phyloP scores from a whole-genome alignment of 1,284 basidiomycete species.

The Trametes polyzona region DNA sequence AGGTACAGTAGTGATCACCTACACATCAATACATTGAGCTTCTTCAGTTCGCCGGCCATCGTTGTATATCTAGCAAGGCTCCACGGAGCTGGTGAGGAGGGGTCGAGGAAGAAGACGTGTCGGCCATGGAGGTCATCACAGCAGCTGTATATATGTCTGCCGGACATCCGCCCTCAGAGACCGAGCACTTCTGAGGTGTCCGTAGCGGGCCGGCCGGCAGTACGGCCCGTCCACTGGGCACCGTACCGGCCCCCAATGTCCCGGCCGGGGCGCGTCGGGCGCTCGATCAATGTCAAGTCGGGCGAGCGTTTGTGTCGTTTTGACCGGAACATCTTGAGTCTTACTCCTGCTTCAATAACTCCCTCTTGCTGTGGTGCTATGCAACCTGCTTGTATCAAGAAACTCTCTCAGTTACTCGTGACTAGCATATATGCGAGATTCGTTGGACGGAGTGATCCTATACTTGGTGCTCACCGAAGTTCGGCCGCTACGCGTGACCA shows the following conservation, averaged over 20 bases:
- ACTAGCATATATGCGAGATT: no score
- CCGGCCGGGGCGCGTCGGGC: not conserved
- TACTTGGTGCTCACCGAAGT: not conserved
- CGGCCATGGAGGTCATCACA: conserved; percentile 10
- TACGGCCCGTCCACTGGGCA: conserved; percentile 1
- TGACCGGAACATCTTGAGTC: no score
- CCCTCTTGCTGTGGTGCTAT: no score
- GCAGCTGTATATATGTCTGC: conserved; percentile 19
- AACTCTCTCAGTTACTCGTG: no score
- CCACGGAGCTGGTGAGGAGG: not conserved
- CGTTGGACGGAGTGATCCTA: not conserved
- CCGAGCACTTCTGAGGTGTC: conserved; percentile 1
- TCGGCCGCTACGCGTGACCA: not conserved
- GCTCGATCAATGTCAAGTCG: no score
- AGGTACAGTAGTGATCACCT: not conserved
- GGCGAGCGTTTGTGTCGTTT: no score
- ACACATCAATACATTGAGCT: conserved; percentile 34
- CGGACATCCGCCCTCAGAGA: conserved; percentile 1
- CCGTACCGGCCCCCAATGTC: not conserved
- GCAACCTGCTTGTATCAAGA: no score
- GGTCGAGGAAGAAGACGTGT: conserved; percentile 1
- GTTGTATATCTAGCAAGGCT: not conserved
- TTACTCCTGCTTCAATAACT: no score
- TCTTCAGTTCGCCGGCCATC: conserved; percentile 31
- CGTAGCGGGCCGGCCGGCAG: conserved; percentile 8